Percentiles rank a stretch among this genome's conserved stretches.
Conservation (phyloP, 1,284 basidiomycete genomes). For the Moniliella sp. region DNA sequence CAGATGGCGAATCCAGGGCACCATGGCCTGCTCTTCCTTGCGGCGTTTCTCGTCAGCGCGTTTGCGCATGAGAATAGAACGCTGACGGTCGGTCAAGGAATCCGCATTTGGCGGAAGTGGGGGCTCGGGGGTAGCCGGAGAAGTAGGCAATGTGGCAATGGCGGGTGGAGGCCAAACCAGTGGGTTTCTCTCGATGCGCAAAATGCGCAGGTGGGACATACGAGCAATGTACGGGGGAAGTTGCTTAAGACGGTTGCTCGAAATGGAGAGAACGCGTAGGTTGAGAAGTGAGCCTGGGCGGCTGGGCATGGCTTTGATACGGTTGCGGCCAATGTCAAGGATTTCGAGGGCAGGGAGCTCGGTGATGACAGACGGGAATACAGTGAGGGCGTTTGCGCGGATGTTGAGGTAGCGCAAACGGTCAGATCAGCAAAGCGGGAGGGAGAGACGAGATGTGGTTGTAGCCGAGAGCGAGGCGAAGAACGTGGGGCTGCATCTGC, state of each 20-base stretch:
- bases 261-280: slow-evolving; percentile 65
- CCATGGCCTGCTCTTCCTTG: slow-evolving; percentile 39
- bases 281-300: slow-evolving; percentile 57
- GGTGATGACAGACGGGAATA: slow-evolving; percentile 61
- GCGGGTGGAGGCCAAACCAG: slow-evolving; percentile 55
- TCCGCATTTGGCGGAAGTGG: too few relatives aligned
- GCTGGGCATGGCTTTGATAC: slow-evolving; percentile 56
- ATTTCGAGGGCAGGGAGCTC: slow-evolving; percentile 68
- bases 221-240: slow-evolving; percentile 58
- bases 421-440: slow-evolving; percentile 52
- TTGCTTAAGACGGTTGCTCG: slow-evolving; percentile 58
- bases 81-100: too few relatives aligned
- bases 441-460: slow-evolving; percentile 65
- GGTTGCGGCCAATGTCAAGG: slow-evolving; percentile 79
- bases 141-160: slow-evolving; percentile 15
- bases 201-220: slow-evolving; percentile 53
- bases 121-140: slow-evolving; percentile 6
- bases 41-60: too few relatives aligned
- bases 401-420: slow-evolving; percentile 77
- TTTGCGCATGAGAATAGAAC: too few relatives aligned
- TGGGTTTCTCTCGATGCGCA: slow-evolving; percentile 65
- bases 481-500: slow-evolving; percentile 12
- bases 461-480: slow-evolving; percentile 54
- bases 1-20: slow-evolving; percentile 14
- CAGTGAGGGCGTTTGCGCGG: slow-evolving; percentile 61